Evolutionary conservation across 768 basidiomycete genomes (phyloP).

Genomic region (Xanthoconium stramineum): DNA sequence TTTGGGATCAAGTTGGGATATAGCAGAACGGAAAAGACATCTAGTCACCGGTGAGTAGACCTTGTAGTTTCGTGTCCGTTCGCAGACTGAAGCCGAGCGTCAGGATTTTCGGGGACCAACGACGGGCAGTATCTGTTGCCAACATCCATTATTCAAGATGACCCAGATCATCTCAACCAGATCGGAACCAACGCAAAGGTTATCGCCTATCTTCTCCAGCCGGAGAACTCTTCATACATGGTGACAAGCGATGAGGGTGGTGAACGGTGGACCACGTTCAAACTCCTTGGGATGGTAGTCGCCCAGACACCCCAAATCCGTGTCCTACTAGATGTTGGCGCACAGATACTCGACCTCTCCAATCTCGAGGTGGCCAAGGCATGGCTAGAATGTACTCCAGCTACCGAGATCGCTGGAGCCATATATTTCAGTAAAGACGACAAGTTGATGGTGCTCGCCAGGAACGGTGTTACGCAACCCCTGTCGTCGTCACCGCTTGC

Average conservation of each 20-base stretch:
- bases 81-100: neutral
- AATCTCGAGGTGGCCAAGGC: neutral
- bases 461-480: neutral
- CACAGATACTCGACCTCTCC: neutral
- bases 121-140: neutral
- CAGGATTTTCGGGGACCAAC: neutral
- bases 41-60: neutral
- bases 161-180: neutral
- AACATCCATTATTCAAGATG: neutral
- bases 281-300: neutral
- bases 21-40: neutral
- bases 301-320: neutral
- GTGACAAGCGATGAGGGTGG: neutral
- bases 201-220: neutral
- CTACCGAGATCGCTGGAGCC: neutral
- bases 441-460: neutral
- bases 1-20: neutral
- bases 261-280: neutral
- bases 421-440: neutral
- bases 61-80: neutral
- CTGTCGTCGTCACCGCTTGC: neutral
- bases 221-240: neutral
- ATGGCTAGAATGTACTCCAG: neutral
- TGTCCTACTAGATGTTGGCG: neutral
- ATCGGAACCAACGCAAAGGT: neutral